Base-by-base conservation (phyloP, 169 alveolate species). In the Theileria equi region DNA sequence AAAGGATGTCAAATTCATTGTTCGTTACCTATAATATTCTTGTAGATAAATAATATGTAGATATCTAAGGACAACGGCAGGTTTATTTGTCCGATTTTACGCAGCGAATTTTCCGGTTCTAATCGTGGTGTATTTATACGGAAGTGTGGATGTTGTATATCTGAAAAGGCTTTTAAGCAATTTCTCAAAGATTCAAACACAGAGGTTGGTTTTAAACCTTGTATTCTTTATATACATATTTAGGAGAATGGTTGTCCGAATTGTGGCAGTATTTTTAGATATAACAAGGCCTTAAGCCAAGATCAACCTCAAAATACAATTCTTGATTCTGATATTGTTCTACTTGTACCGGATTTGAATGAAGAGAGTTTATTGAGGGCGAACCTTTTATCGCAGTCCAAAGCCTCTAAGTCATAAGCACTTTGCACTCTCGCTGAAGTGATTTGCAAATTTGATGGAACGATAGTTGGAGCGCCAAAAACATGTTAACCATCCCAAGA, bases 121-220 rank as follows among this genome's bases (percentile, higher is more conserved):
- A 80, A 70, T 52, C 71, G 83, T 21, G 92, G 86, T n/a, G 82
- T 67, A 28, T 48, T 79, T 26, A 58, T 86, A 19, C 80, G 89
- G 90, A 64, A 48, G 36, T 80, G 89, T 31, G 90, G 89, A 29
- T 81, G 89, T 60, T 73, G 90, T 53, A 36, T 85, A 0, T 64
- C 91, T n/a, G 86, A 84, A 72, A 58, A 71, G 74, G 90, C 93
- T 5, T 66, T 76, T 17, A 76, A 58, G 28, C 65, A 76, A 64
- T 41, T 66, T 7, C 64, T 64, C 55, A 50, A 68, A 32, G 26
- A 23, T 31, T n/a, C n/a, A 25, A 5, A 43, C 8, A 67, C 52
- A 55, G 66, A 54, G 23, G 25, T 5, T 17, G 76, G 73, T 68
- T 1, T 0, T 36, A 4, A 8, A n/a, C 19, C 1, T 1, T 1